Evolutionary conservation across 345 rosid species (phyloP).

Genomic region (Syzygium grande): DNA sequence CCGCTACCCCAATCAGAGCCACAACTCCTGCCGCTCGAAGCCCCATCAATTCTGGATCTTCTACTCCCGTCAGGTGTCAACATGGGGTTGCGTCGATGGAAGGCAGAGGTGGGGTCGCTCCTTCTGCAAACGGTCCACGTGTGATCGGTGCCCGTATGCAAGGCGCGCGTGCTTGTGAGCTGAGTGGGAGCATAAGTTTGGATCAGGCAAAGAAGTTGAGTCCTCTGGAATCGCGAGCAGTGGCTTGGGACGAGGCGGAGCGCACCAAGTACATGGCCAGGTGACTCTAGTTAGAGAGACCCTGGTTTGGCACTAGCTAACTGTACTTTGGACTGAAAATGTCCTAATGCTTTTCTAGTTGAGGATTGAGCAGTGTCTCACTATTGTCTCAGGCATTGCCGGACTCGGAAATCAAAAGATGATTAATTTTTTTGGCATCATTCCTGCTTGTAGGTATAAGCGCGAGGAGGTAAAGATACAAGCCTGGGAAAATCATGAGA

Average conservation of each 20-base stretch:
- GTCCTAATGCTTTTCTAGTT: background rate
- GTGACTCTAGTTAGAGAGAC: constrained; percentile 13
- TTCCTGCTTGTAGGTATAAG: constrained; percentile 49
- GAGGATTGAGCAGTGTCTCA: background rate
- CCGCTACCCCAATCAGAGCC: constrained; percentile 76
- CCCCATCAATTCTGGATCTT: constrained; percentile 71
- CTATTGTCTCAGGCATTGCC: background rate
- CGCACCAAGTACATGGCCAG: constrained; percentile 90
- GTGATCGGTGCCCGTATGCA: background rate
- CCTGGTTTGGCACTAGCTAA: background rate
- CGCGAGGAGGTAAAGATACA: constrained; percentile 92
- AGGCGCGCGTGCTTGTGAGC: background rate
- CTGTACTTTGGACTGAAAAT: background rate
- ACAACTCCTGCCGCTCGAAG: constrained; percentile 67
- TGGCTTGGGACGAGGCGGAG: constrained; percentile 95
- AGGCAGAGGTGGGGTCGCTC: constrained; percentile 9
- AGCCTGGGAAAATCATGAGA: constrained; percentile 93
- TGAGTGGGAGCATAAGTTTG: constrained; percentile 6
- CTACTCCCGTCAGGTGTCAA: constrained; percentile 54
- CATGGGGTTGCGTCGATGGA: constrained; percentile 10
- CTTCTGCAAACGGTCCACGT: constrained; percentile 5
- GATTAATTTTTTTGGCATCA: background rate
- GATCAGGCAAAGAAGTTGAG: constrained; percentile 30
- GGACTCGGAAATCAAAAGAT: background rate
- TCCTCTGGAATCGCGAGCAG: constrained; percentile 61